A percentile compares a stretch with the other conserved stretches of the same genome.
Conservation (phyloP, 148 eudicot species). For the Rhododendron ferrugineum region DNA sequence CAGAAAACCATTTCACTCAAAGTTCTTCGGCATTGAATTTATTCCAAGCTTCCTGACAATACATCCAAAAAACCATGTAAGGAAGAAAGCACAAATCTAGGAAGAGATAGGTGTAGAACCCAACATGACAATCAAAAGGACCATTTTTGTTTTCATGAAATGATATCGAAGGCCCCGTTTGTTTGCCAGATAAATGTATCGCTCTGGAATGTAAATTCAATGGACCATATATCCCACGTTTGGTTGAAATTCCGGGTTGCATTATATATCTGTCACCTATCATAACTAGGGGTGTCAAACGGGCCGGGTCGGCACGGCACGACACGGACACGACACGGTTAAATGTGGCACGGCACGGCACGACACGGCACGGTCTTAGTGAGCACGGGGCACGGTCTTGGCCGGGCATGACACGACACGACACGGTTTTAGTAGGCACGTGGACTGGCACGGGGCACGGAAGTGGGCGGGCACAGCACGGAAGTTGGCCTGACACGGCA, state of each 20-base stretch:
- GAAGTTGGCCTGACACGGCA: too few relatives aligned
- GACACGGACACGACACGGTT: too few relatives aligned
- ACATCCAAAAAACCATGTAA: neutral
- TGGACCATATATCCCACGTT: neutral
- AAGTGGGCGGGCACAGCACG: too few relatives aligned
- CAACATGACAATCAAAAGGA: neutral
- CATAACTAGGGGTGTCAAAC: neutral
- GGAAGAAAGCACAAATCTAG: neutral
- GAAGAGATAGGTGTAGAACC: neutral
- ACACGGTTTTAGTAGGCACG: too few relatives aligned
- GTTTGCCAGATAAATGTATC: neutral
- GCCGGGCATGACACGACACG: too few relatives aligned
- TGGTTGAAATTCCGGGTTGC: neutral
- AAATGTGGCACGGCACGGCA: too few relatives aligned
- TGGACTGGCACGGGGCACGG: too few relatives aligned
- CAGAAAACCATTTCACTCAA: neutral
- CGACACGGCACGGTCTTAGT: too few relatives aligned
- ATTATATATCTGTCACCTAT: neutral
- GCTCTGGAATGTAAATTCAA: neutral
- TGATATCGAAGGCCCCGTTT: neutral
- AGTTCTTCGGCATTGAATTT: slow-evolving; percentile 49
- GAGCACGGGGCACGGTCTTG: too few relatives aligned
- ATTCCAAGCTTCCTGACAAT: slow-evolving; percentile 46
- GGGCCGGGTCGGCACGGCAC: too few relatives aligned
- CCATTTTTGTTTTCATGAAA: neutral